Evolutionary conservation across 2,329 filamentous ascomycete genomes (phyloP).

Genomic region (Teratosphaeria pseudoeucalypti): DNA sequence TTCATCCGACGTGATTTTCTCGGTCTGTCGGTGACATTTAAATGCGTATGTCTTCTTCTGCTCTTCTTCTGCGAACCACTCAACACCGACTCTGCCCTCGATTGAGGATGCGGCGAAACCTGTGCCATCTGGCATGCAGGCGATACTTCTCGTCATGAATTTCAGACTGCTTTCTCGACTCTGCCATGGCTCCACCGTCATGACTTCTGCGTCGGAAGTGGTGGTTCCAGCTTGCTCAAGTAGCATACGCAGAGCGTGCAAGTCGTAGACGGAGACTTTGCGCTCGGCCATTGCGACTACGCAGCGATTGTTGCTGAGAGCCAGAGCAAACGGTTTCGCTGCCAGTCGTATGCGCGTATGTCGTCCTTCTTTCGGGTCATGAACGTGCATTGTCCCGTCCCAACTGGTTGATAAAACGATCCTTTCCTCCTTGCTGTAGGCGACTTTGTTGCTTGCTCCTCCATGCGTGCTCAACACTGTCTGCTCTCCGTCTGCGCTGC

Average conservation of each 20-base stretch:
- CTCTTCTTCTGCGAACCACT: conserved; percentile 92
- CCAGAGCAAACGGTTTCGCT: conserved; percentile 81
- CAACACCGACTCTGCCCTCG: conserved; percentile 88
- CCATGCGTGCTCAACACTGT: conserved; percentile 68
- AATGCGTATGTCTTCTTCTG: conserved; percentile 95
- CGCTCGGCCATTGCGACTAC: conserved; percentile 94
- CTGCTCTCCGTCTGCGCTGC: conserved; percentile 35
- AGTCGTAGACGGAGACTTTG: conserved; percentile 88
- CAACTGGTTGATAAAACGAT: conserved; percentile 84
- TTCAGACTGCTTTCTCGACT: conserved; percentile 87
- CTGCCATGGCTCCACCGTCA: conserved; percentile 60
- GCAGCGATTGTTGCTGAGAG: conserved; percentile 66
- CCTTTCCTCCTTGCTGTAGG: conserved; percentile 65
- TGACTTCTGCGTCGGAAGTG: conserved; percentile 4
- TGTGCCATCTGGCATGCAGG: conserved; percentile 92
- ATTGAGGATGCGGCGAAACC: conserved; percentile 90
- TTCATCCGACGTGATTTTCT: conserved; percentile 49
- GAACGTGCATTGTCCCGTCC: conserved; percentile 83
- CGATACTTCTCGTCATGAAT: conserved; percentile 86
- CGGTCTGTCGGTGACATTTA: conserved; percentile 84
- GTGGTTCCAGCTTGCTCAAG: conserved; percentile 34
- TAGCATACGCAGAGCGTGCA: conserved; percentile 55
- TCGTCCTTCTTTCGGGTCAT: conserved; percentile 43
- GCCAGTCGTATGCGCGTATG: conserved; percentile 51
- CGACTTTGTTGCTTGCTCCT: conserved; percentile 65